Conservation (phyloP, 2,329 filamentous ascomycete species). For the Botrytis byssoidea region DNA sequence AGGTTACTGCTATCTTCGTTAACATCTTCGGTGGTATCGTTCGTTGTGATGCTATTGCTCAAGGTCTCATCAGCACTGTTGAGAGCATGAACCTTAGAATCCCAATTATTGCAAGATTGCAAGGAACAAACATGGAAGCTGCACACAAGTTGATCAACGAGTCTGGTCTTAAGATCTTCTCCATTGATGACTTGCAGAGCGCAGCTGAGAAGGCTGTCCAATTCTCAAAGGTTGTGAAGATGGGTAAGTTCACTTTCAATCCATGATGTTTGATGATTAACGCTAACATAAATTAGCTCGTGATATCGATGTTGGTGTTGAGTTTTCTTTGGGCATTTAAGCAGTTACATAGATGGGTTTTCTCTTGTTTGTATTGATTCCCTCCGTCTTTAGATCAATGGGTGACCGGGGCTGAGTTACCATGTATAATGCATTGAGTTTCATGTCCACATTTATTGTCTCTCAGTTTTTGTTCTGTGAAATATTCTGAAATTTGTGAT, state of each 20-base stretch:
- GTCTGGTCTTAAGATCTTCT: slow-evolving; percentile 99
- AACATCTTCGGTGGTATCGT: slow-evolving; percentile 99
- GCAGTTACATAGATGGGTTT: slow-evolving; percentile 30
- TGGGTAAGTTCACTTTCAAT: slow-evolving; percentile 61
- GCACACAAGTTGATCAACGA: slow-evolving; percentile 94
- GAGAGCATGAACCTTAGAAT: slow-evolving; percentile 94
- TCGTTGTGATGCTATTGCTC: slow-evolving; percentile 93
- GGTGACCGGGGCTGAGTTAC: slow-evolving; percentile 29
- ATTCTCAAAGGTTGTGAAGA: slow-evolving; percentile 98
- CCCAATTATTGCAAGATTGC: slow-evolving; percentile 93
- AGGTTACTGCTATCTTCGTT: slow-evolving; percentile 98
- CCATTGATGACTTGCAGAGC: slow-evolving; percentile 94
- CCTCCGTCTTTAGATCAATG: slow-evolving; percentile 32
- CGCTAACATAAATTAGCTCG: slow-evolving; percentile 56
- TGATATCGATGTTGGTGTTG: slow-evolving; percentile 95
- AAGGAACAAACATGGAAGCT: slow-evolving; percentile 97
- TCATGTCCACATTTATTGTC: slow-evolving; percentile 14
- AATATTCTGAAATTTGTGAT: neutral
- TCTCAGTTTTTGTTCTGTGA: neutral
- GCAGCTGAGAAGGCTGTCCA: slow-evolving; percentile 98
- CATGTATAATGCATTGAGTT: slow-evolving; percentile 37
- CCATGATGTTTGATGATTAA: slow-evolving; percentile 30
- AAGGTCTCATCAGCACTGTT: slow-evolving; percentile 92
- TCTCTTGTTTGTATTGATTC: slow-evolving; percentile 38
- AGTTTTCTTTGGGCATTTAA: slow-evolving; percentile 90